Evolutionary conservation across 2,329 filamentous ascomycete species (phyloP).

Genomic region (Chaetomiaceae sp.): DNA sequence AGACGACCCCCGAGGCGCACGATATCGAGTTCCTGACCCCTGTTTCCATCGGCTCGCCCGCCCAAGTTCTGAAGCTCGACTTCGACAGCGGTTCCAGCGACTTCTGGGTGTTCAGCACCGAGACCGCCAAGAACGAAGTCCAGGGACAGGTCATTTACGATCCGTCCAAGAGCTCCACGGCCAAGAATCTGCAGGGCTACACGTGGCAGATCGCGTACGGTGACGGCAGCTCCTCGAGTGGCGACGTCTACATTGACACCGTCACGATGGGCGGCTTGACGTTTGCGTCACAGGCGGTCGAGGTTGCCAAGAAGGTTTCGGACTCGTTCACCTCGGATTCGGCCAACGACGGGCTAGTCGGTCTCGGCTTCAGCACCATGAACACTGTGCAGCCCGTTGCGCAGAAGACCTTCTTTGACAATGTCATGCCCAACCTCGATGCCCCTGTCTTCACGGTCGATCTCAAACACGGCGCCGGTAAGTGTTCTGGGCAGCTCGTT

Average conservation of each 20-base stretch:
- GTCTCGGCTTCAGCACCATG: slow-evolving; percentile 37
- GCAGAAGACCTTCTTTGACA: slow-evolving; percentile 41
- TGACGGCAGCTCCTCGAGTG: slow-evolving; percentile 37
- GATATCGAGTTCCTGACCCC: slow-evolving; percentile 36
- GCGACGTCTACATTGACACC: slow-evolving; percentile 38
- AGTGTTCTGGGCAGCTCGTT: too few species aligned
- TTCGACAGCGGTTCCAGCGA: slow-evolving; percentile 31
- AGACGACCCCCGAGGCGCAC: slow-evolving; percentile 24
- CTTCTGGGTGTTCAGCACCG: slow-evolving; percentile 42
- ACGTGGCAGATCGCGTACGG: slow-evolving; percentile 39
- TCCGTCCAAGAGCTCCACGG: slow-evolving; percentile 34
- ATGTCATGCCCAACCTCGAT: slow-evolving; percentile 25
- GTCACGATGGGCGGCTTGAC: slow-evolving; percentile 38
- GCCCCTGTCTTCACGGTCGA: slow-evolving; percentile 31
- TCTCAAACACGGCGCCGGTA: slow-evolving; percentile 30
- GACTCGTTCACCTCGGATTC: slow-evolving; percentile 32
- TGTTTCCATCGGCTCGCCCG: slow-evolving; percentile 36
- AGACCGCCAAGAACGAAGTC: slow-evolving; percentile 29
- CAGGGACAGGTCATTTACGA: slow-evolving; percentile 37
- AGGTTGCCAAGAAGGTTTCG: slow-evolving; percentile 37
- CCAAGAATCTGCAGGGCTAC: slow-evolving; percentile 32
- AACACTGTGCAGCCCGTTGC: slow-evolving; percentile 37
- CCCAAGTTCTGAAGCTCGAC: slow-evolving; percentile 27
- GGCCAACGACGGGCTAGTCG: slow-evolving; percentile 38
- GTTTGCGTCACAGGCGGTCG: slow-evolving; percentile 37